These are phyloP conservation scores for Vigna reflexopilosa DNA, from an alignment of 306 rosid species.

Conservation along the genomic window DNA sequence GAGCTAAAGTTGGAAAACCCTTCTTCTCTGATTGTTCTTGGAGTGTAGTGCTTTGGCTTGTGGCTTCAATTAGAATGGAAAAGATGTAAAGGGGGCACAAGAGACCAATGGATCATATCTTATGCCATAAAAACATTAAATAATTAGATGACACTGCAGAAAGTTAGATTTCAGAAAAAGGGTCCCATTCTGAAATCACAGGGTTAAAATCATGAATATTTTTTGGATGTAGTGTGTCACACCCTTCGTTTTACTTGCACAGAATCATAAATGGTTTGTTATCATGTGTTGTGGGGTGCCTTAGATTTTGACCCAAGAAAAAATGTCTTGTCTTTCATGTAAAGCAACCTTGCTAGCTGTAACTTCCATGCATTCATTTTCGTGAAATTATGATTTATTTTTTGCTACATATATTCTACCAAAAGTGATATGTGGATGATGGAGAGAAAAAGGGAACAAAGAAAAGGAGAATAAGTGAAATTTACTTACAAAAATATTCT, in stretches of 20 bases:
- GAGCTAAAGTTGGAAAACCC: constrained; percentile 39
- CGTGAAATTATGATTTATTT: not conserved
- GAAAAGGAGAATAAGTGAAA: no score
- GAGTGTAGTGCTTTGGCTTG: constrained; percentile 39
- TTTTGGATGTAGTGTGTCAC: constrained; percentile 42
- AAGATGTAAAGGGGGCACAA: constrained; percentile 10
- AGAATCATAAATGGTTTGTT: constrained; percentile 31
- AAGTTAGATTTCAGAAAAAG: constrained; percentile 48
- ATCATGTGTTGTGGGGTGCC: constrained; percentile 48
- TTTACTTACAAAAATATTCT: no score
- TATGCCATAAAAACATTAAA: not conserved
- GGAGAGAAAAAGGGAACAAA: no score
- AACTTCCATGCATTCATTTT: constrained; percentile 11
- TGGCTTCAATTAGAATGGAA: constrained; percentile 42
- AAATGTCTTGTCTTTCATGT: constrained; percentile 45
- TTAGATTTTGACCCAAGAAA: constrained; percentile 50
- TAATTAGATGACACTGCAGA: not conserved
- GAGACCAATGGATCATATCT: not conserved
- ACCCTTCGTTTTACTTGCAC: constrained; percentile 27
- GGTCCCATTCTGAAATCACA: constrained; percentile 50
- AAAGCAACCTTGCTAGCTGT: constrained; percentile 48
- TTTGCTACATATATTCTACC: not conserved
- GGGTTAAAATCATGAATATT: constrained; percentile 53
- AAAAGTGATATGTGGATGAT: not conserved
- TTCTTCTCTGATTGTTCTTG: constrained; percentile 36